Conservation (phyloP, 176 grass and related monocot species). For the Paspalum vaginatum region DNA sequence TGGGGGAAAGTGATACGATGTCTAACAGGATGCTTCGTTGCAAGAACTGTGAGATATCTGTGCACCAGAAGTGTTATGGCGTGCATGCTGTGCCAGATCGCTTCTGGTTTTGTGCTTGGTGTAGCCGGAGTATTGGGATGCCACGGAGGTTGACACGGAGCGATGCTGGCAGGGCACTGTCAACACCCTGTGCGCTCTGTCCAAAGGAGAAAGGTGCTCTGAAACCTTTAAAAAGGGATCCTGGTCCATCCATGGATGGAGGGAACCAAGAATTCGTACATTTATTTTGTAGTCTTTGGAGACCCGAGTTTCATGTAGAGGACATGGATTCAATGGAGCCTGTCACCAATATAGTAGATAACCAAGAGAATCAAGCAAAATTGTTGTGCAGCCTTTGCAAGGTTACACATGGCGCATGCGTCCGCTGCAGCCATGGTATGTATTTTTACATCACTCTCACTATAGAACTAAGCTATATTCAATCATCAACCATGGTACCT, state of each 20-base stretch:
- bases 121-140: slow-evolving; percentile 46
- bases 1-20: slow-evolving; percentile 39
- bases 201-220: slow-evolving; percentile 83
- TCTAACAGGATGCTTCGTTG: slow-evolving; percentile 84
- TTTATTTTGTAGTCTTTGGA: slow-evolving; percentile 96
- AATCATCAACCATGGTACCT: neutral
- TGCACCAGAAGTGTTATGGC: slow-evolving; percentile 99
- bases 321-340: slow-evolving; percentile 77
- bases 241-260: slow-evolving; percentile 33
- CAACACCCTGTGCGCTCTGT: slow-evolving; percentile 74
- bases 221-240: slow-evolving; percentile 66
- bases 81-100: slow-evolving; percentile 63
- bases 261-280: slow-evolving; percentile 59
- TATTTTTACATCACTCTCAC: slow-evolving; percentile 29
- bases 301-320: slow-evolving; percentile 69
- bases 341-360: slow-evolving; percentile 53
- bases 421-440: slow-evolving; percentile 98
- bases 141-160: slow-evolving; percentile 47
- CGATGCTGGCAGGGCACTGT: slow-evolving; percentile 38
- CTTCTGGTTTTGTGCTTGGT: slow-evolving; percentile 72
- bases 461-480: slow-evolving; percentile 5
- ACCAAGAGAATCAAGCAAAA: slow-evolving; percentile 65
- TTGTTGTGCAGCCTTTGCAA: slow-evolving; percentile 88
- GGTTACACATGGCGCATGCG: slow-evolving; percentile 81
- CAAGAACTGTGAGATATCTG: slow-evolving; percentile 61